Conservation (phyloP, 805 yeast species). For the Candida oleophila region DNA sequence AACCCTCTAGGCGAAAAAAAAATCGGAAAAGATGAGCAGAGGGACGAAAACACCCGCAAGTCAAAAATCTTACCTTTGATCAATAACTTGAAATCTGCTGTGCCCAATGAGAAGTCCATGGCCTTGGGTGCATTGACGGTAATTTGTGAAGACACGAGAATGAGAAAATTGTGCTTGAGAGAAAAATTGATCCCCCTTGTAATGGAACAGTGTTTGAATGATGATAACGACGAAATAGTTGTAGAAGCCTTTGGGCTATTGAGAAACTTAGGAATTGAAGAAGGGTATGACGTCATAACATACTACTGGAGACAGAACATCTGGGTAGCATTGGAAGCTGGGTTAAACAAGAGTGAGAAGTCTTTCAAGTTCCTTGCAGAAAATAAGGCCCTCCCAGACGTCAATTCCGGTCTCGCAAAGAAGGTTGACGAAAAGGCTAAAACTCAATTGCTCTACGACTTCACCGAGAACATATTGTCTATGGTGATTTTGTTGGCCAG, state of each 20-base stretch:
- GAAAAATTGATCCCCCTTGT: conserved; percentile 68
- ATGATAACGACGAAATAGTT: conserved; percentile 68
- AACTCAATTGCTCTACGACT: conserved; percentile 55
- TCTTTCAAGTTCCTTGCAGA: conserved; percentile 46
- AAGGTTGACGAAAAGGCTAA: conserved; percentile 39
- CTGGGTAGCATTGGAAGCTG: conserved; percentile 58
- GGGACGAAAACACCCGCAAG: conserved; percentile 48
- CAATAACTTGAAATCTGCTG: conserved; percentile 57
- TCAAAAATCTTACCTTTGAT: conserved; percentile 69
- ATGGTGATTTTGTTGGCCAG: conserved; percentile 65
- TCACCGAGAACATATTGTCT: conserved; percentile 70
- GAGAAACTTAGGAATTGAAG: conserved; percentile 78
- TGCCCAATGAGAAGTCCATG: conserved; percentile 72
- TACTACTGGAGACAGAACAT: conserved; percentile 77
- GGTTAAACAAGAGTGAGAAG: conserved; percentile 49
- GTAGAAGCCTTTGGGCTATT: conserved; percentile 80
- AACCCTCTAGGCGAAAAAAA: conserved; percentile 31
- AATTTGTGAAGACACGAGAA: conserved; percentile 63
- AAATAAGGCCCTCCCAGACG: conserved; percentile 10
- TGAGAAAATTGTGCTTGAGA: conserved; percentile 64
- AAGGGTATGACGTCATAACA: conserved; percentile 79
- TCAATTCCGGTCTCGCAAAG: conserved; percentile 18
- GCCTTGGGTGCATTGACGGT: conserved; percentile 74
- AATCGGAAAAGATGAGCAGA: conserved; percentile 15
- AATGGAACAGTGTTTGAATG: conserved; percentile 63